Evolutionary conservation across 352 stramenopile species (phyloP), one percentile per base, ranked within the genome.

Genomic region (Globisporangium emineosum): DNA sequence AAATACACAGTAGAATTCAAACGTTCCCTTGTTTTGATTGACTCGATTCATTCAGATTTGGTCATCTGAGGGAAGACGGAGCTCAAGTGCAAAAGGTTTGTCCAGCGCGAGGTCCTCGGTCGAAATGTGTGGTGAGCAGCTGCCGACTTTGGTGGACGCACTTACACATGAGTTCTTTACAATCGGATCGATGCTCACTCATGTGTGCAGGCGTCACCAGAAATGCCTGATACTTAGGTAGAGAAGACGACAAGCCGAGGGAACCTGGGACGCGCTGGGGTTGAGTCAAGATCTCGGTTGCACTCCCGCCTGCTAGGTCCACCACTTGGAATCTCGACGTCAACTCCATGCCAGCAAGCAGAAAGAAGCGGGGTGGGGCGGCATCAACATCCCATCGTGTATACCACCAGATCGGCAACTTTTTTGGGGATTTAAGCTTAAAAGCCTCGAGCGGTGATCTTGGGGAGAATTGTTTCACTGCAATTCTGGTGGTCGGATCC

Each of bases 31-130:
- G 40, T 21, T 21, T 47, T 21, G 40, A 47, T 47, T 21, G 40
- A 23, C 17, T 47, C 17, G 8, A 15, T 32, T 32, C 29, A 32
- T 5, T 6, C 29, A 32, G 29, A 32, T 5, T 49, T 37, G 5
- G 15, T 12, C 29, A 69, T 42, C 4, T 62, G 45, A n/a, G 21
- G 73, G 19, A 5, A 61, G 55, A 43, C 86, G 81, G 15, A 91
- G 63, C 6, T 86, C 67, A 27, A 91, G 55, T 19, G 71, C 64
- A 2, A 87, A 65, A 0, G 76, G 67, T 37, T 79, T 76, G 29
- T 77, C 66, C 25, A 84, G 49, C 10, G 72, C 72, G 5, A 91
- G 54, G 59, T 87, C 70, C 68, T 91, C 82, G 0, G 78, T 89
- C 25, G 77, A 84, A 29, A 89, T 25, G 47, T 91, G 82, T 5